A percentile compares a stretch with the other conserved stretches of the same genome.
Evolutionary conservation across 2,329 filamentous ascomycete species (phyloP).

Genomic region (Colletotrichum costaricense): DNA sequence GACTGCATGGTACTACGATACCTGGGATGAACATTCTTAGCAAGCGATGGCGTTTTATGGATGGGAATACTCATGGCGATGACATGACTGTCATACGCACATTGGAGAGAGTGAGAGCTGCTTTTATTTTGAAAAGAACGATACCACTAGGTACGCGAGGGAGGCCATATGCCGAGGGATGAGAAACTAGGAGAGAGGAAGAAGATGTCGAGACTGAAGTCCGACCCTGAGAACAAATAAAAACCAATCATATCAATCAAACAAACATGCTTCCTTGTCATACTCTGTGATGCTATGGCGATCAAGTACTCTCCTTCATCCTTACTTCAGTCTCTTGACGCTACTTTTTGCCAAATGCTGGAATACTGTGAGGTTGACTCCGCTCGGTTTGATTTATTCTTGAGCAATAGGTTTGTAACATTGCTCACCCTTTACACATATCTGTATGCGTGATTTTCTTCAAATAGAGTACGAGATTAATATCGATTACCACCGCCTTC

Average conservation of each 20-base stretch:
- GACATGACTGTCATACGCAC: slow-evolving; percentile 4
- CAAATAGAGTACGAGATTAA: too few relatives aligned
- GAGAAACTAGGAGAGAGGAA: neutral
- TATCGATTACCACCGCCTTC: too few relatives aligned
- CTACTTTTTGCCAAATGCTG: too few relatives aligned
- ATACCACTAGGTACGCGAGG: slow-evolving; percentile 23
- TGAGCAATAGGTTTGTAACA: too few relatives aligned
- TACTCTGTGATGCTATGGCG: neutral
- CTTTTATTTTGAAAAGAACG: neutral
- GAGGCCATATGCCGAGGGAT: slow-evolving; percentile 7
- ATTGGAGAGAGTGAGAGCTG: neutral
- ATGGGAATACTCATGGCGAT: slow-evolving; percentile 8
- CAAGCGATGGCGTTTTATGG: slow-evolving; percentile 30
- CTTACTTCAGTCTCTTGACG: neutral
- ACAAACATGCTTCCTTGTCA: neutral
- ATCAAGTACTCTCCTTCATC: neutral
- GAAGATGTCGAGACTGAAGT: neutral
- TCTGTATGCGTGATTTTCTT: too few relatives aligned
- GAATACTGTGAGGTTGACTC: too few relatives aligned
- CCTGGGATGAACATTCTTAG: slow-evolving; percentile 3
- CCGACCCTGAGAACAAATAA: neutral
- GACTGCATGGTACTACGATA: slow-evolving; percentile 22
- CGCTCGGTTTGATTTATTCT: too few relatives aligned
- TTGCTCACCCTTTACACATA: too few relatives aligned
- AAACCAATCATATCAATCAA: neutral